Conservation (phyloP, 495 filamentous ascomycete genomes). For the Trichoderma virens region DNA sequence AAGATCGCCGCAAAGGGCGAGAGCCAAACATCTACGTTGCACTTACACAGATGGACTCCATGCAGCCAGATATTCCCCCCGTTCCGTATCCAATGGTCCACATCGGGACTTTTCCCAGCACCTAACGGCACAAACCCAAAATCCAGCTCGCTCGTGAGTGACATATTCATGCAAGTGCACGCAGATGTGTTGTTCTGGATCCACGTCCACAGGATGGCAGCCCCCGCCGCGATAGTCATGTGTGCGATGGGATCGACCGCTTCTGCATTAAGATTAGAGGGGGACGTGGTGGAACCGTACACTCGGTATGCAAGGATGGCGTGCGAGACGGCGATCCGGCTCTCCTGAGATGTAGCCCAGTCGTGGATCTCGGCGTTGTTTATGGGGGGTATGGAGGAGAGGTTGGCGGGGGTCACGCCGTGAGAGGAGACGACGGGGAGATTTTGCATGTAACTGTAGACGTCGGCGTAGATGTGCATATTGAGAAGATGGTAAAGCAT, state of each 20-base stretch:
- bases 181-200: background rate
- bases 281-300: background rate
- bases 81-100: background rate
- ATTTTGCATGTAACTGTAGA: conserved; percentile 11
- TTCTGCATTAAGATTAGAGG: background rate
- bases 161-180: background rate
- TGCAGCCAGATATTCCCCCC: background rate
- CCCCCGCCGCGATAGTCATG: background rate
- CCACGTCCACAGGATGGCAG: background rate
- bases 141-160: background rate
- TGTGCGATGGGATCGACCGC: conserved; percentile 4
- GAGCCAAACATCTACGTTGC: background rate
- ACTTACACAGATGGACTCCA: background rate
- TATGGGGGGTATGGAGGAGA: background rate
- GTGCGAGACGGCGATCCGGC: background rate
- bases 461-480: conserved; percentile 20
- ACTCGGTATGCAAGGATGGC: background rate
- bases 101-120: background rate
- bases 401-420: background rate
- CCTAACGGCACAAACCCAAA: background rate
- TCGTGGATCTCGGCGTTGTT: background rate
- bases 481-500: conserved; percentile 20
- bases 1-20: background rate
- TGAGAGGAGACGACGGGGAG: conserved; percentile 5
- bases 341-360: background rate